Base-by-base conservation (phyloP, 305 asterid genomes). In the Fraxinus greggii region DNA sequence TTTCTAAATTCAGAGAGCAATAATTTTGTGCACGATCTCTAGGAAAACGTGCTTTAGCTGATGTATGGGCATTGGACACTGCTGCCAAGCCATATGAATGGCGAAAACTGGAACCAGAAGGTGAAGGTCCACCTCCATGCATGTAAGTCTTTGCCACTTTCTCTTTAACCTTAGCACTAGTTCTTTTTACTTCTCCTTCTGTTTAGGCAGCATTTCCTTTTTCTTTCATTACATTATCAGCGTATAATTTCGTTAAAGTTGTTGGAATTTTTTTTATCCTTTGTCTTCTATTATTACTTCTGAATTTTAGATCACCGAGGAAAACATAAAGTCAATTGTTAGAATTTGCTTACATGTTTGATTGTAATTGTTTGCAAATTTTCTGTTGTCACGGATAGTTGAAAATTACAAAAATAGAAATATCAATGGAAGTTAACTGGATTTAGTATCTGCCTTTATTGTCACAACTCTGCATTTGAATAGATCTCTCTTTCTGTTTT, bases 81-180 rank as follows among this genome's bases (percentile, higher is more conserved):
- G 93, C 93, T 78, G 92, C 93, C 40, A 90, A 90, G 87, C 93
- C 93, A 13, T 90, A 90, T 81, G 93, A 90, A 83, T 90, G 93
- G 93, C 87, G 92, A 76, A 90, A 90, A 86, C 83, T 90, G 83
- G 86, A 89, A 83, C 90, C 89, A 40, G 91, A 87, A 90, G 98
- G 98, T 83, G 98, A 95, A 87, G 97, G 98, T 73, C 98, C 99
- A 54, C 99, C 99, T 85, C 99, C 99, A 77, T 93, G 99, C 98
- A 95, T 95, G 99, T 93, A 85, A 92, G 90, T 84, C 83, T 79
- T 73, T 73, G 32, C 69, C 38, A 33, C 80, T 78, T 77, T 81
- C 31, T 79, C 61, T 51, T 51, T 17, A 51, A 51, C 23, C 61
- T 51, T 51, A 51, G 9, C 56, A 24, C 2, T 61, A 35, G 4